These are phyloP conservation scores for Davidsoniella eucalypti DNA, from an alignment of 2,329 filamentous ascomycete species.

Conservation along the genomic window DNA sequence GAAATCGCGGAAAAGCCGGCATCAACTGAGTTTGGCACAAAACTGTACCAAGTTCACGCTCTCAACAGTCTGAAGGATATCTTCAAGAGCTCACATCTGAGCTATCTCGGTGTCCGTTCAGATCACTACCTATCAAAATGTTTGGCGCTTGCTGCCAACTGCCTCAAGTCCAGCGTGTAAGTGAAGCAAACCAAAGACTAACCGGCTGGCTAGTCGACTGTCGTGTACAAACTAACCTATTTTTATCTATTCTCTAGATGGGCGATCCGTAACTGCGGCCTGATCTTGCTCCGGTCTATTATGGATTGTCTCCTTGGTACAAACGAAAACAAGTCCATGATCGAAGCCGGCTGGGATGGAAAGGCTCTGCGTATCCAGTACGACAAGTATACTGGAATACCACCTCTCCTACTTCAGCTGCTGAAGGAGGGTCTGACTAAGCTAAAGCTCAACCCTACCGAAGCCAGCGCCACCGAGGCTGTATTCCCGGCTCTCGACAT, in stretches of 20 bases:
- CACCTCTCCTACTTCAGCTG: conserved; percentile 45
- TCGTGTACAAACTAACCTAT: conserved; percentile 3
- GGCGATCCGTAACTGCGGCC: conserved; percentile 85
- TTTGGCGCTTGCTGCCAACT: conserved; percentile 63
- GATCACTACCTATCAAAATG: conserved; percentile 59
- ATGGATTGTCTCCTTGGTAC: conserved; percentile 66
- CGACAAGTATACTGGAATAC: conserved; percentile 49
- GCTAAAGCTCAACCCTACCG: conserved; percentile 22
- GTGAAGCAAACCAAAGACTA: conserved; percentile 16
- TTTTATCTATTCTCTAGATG: conserved; percentile 35
- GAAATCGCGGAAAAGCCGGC: conserved; percentile 36
- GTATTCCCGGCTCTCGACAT: conserved; percentile 77
- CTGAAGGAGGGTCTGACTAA: conserved; percentile 36
- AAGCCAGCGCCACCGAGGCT: conserved; percentile 40
- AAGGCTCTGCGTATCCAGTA: conserved; percentile 50
- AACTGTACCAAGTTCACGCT: conserved; percentile 82
- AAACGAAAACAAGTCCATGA: conserved; percentile 49
- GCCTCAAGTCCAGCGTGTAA: conserved; percentile 62
- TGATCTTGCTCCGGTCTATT: conserved; percentile 75
- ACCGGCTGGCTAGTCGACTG: neutral
- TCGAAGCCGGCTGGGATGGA: conserved; percentile 47
- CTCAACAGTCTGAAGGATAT: conserved; percentile 88
- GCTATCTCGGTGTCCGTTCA: conserved; percentile 53
- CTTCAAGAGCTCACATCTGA: conserved; percentile 66
- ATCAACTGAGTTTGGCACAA: conserved; percentile 43